These are phyloP conservation scores for Pichia rugopelliculosa DNA, from an alignment of 805 yeast species.

Conservation along the genomic window DNA sequence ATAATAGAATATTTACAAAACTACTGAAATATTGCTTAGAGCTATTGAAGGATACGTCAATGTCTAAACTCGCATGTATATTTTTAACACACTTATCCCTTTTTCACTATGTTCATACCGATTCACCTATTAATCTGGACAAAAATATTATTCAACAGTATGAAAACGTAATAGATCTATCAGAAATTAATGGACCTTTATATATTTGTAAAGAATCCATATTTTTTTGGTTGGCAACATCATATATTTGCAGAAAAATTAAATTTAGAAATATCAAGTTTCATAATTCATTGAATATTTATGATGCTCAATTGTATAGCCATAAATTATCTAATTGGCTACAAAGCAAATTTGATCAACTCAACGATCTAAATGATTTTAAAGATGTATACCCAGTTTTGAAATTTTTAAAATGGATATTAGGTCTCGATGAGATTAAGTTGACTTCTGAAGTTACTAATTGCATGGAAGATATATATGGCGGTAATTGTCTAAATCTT, in stretches of 20 bases:
- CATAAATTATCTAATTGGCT: slow-evolving; percentile 42
- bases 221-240: slow-evolving; percentile 45
- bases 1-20: neutral
- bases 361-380: neutral
- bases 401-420: slow-evolving; percentile 13
- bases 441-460: neutral
- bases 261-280: slow-evolving; percentile 26
- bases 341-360: slow-evolving; percentile 7
- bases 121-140: slow-evolving; percentile 24
- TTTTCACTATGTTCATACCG: neutral
- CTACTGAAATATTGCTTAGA: slow-evolving; percentile 26
- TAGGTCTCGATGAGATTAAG: neutral
- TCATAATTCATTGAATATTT: slow-evolving; percentile 10
- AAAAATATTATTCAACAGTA: slow-evolving; percentile 37
- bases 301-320: slow-evolving; percentile 14
- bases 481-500: neutral
- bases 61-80: slow-evolving; percentile 28
- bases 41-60: slow-evolving; percentile 27
- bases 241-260: slow-evolving; percentile 30
- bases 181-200: slow-evolving; percentile 59
- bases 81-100: slow-evolving; percentile 19
- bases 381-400: slow-evolving; percentile 1
- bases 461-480: neutral
- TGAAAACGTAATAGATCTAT: slow-evolving; percentile 41
- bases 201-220: slow-evolving; percentile 39